Percentiles rank a stretch among this genome's conserved stretches.
phyloP scores from a whole-genome alignment of 768 basidiomycete genomes.

The Pleurotus ostreatus region DNA sequence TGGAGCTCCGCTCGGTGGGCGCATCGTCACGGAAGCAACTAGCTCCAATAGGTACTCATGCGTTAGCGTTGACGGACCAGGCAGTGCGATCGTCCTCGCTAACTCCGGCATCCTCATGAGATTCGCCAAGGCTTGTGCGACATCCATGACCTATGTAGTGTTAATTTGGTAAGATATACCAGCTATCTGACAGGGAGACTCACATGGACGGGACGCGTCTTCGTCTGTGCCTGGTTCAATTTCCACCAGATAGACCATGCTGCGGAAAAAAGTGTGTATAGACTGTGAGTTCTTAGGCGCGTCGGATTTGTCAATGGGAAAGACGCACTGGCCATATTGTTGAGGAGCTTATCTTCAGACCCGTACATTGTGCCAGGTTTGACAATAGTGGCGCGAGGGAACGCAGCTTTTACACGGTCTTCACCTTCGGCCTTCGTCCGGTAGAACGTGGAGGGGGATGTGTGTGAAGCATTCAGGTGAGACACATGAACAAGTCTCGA shows the following conservation, averaged over 20 bases:
- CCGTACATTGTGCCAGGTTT: constrained; percentile 86
- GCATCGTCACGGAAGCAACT: constrained; percentile 76
- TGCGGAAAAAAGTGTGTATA: constrained; percentile 24
- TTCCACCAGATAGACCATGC: constrained; percentile 94
- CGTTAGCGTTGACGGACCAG: constrained; percentile 85
- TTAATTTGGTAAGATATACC: constrained; percentile 3
- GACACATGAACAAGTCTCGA: constrained; percentile 90
- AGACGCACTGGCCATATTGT: constrained; percentile 82
- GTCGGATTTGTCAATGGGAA: constrained; percentile 9
- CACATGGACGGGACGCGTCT: constrained; percentile 90
- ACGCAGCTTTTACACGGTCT: constrained; percentile 75
- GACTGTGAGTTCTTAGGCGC: constrained; percentile 11
- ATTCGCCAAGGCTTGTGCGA: constrained; percentile 88
- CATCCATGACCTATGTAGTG: constrained; percentile 73
- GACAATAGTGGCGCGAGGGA: constrained; percentile 84
- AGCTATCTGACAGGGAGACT: constrained; percentile 21
- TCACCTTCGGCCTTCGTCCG: constrained; percentile 89
- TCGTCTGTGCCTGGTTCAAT: constrained; percentile 84
- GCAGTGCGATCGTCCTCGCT: constrained; percentile 71
- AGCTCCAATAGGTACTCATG: constrained; percentile 78
- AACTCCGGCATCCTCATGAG: constrained; percentile 59
- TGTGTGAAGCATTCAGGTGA: constrained; percentile 82
- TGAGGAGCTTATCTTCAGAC: constrained; percentile 92
- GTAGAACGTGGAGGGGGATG: constrained; percentile 82
- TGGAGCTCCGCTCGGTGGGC: constrained; percentile 66